Evolutionary conservation across 257 asterid genomes (phyloP), one percentile per base, ranked within the genome.

Genomic region (Fraxinus cuspidata): DNA sequence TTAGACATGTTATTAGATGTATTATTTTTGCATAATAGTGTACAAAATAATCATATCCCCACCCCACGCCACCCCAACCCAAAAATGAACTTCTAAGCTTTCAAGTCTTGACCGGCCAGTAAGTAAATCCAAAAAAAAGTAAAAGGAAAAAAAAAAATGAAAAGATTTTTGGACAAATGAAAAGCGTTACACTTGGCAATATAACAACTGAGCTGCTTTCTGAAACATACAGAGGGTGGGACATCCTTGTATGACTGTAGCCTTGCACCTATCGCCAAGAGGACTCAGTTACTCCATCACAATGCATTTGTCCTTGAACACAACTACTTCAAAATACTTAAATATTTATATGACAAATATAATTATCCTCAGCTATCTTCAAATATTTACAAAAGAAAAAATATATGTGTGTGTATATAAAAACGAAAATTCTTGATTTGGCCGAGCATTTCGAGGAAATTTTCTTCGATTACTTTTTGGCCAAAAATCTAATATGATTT

Each of bases 221-320:
- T 47, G 58, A 37, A 31, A 74, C 56, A 71, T 21, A 49, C 27
- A 73, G 73, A 51, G 13, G 79, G 65, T 83, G 83, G 76, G 81
- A 80, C 86, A 73, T 70, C 81, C 74, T 56, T 69, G 27, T 67
- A 64, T 74, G 86, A 87, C 65, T 12, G 79, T 67, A 78, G 25
- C 81, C 83, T 82, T 87, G 85, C 88, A 87, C 86, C 88, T 71
- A 79, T 82, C 84, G 83, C 81, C 71, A 84, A 77, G 85, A 75
- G 71, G 81, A 40, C n/a, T 63, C 75, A 8, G 74, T 32, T 70
- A 7, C 58, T 7, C 75, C 40, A 12, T 51, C 70, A 8, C 32
- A 23, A 60, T 9, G 18, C 2, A 25, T 2, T 10, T 32, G 35
- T 32, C 4, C 35, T 32, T 27, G 5, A 10, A 25, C 18, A 63